These are phyloP conservation scores for Oidiodendron maius DNA, from an alignment of 495 filamentous ascomycete species.

Conservation along the genomic window DNA sequence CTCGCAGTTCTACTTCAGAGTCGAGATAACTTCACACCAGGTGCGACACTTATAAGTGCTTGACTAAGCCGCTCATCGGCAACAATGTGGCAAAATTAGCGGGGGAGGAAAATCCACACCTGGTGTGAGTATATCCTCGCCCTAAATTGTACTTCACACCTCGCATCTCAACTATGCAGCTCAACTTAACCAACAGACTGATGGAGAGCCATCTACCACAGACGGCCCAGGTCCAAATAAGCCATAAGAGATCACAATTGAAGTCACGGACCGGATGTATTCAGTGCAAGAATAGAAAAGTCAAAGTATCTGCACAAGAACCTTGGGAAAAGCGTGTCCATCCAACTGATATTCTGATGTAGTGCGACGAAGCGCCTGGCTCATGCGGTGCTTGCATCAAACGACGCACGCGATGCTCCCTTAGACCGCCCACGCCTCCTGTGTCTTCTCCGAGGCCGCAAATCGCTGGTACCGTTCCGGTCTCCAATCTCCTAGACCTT, in stretches of 20 bases:
- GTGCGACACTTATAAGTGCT: no score
- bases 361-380: constrained; percentile 1
- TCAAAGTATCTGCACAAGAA: neutral
- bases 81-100: no score
- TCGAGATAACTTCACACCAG: no score
- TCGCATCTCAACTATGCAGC: no score
- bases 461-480: neutral
- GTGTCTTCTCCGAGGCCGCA: neutral
- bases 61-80: no score
- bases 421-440: constrained; percentile 1
- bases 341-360: neutral
- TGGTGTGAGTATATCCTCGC: no score
- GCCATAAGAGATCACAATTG: neutral
- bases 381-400: neutral
- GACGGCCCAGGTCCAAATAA: no score
- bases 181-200: no score
- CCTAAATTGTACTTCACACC: no score
- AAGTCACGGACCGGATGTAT: neutral
- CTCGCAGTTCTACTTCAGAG: no score
- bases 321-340: neutral
- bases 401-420: neutral
- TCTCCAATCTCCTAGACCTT: neutral
- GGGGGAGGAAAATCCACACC: no score
- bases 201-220: no score
- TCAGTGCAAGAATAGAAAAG: constrained; percentile 1